Evolutionary conservation across 2,329 filamentous ascomycete species (phyloP), one percentile per base, ranked within the genome.

Genomic region (Neonectria magnoliae): DNA sequence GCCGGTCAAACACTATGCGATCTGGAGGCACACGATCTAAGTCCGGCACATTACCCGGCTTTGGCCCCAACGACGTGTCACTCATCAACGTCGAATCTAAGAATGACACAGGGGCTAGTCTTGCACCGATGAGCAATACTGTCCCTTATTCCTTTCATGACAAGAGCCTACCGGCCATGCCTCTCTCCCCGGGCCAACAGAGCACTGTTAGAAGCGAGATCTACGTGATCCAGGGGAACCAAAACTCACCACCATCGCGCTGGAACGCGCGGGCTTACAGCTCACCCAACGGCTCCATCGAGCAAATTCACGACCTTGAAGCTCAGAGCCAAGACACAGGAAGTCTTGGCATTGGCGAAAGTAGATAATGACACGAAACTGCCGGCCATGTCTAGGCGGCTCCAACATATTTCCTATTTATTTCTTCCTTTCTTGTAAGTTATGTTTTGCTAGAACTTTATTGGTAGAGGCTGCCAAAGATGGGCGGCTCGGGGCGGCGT

Each of bases 61-160:
- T 73, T 33, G 80, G 77, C 0, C 77, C 76, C 4, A 73, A 76
- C 27, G 81, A 83, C 29, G 68, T 81, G 11, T 79, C 78, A 4
- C 70, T 82, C 7, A 72, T 76, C 22, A 67, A 69, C 10, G 66
- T 79, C 38, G 67, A 63, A 9, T 45, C 69, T 29, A 66, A 68
- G 42, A 63, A 57, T 44, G 60, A 71, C 5, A 31, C 53, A 13
- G 55, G 57, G 8, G n/a, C 25, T 9, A 62, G 45, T 58, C 29
- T 57, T 22, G 7, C 58, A 41, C 38, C 58, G 2, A 66, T 52
- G 47, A 64, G 66, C 16, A 52, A 68, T 9, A 52, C 67, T 44
- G 62, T 70, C n/a, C 66, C 69, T 11, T 67, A 75, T 38, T 68
- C 68, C 14, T 71, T 64, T 14, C 64, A 65, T n/a, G 67, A 66